These are phyloP conservation scores for Rhododendron griersonianum DNA, from an alignment of 148 eudicot genomes.

Conservation along the genomic window DNA sequence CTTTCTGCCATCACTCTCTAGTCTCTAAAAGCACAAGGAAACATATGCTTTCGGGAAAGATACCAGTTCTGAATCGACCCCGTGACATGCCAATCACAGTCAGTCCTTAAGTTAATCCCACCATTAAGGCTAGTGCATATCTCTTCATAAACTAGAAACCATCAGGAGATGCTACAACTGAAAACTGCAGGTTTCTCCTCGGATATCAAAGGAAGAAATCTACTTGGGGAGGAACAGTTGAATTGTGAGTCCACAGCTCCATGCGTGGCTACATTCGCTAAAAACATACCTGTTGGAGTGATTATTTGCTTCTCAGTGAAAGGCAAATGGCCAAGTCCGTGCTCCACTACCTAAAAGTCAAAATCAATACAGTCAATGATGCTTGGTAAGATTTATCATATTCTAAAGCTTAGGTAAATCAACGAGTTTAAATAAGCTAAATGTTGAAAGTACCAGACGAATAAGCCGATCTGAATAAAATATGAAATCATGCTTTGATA, in stretches of 20 bases:
- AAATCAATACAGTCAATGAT: conserved; percentile 9
- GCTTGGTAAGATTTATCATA: neutral
- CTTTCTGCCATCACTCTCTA: neutral
- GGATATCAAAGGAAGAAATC: neutral
- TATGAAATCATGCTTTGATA: conserved; percentile 92
- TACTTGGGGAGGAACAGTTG: neutral
- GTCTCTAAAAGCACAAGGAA: neutral
- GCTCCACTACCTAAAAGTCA: conserved; percentile 80
- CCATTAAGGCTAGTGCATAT: neutral
- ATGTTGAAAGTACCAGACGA: conserved; percentile 59
- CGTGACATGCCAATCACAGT: neutral
- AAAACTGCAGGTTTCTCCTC: neutral
- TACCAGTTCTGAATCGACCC: neutral
- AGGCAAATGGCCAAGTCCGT: conserved; percentile 97
- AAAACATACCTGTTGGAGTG: conserved; percentile 77
- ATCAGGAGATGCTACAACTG: neutral
- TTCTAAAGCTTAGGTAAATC: neutral
- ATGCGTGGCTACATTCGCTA: neutral
- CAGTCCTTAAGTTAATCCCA: neutral
- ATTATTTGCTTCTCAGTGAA: conserved; percentile 87
- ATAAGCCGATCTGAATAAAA: conserved; percentile 97
- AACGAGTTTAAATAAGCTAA: neutral
- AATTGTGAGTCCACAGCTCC: neutral
- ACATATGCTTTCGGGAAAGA: neutral
- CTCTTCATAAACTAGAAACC: neutral